Evolutionary conservation across 139 green algal species (phyloP).

Genomic region (Raphidocelis subcapitata): DNA sequence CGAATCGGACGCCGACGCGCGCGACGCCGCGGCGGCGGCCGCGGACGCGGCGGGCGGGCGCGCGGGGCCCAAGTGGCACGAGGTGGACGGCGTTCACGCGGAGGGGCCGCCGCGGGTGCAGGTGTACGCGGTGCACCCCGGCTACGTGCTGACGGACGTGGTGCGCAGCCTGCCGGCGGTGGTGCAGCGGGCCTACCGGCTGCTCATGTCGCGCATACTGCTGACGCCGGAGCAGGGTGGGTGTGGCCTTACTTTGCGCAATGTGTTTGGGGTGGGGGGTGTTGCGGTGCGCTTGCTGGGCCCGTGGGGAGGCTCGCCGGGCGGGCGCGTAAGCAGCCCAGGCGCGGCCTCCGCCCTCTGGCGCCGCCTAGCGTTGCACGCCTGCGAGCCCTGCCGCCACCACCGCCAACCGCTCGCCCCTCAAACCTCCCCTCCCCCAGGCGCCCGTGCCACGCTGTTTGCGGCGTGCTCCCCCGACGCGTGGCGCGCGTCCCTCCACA

Average conservation of each 20-base stretch:
- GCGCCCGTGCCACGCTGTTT: slow-evolving; percentile 49
- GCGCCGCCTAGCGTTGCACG: slow-evolving; percentile 1
- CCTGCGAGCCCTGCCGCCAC: no score
- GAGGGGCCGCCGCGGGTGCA: slow-evolving; percentile 2
- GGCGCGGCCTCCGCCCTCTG: not conserved
- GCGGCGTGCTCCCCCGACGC: slow-evolving; percentile 43
- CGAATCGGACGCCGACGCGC: not conserved
- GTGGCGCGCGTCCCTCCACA: slow-evolving; percentile 13
- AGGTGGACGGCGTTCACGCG: slow-evolving; percentile 54
- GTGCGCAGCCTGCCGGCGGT: slow-evolving; percentile 62
- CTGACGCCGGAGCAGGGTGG: slow-evolving; percentile 70
- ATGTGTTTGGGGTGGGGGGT: not conserved
- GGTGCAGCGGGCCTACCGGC: slow-evolving; percentile 55
- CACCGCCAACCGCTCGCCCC: not conserved
- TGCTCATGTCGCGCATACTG: slow-evolving; percentile 62
- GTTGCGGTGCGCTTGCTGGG: not conserved
- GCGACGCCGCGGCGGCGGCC: not conserved
- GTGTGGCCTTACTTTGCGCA: not conserved
- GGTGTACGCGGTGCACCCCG: slow-evolving; percentile 71
- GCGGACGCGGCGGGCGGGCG: not conserved
- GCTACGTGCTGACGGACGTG: slow-evolving; percentile 80
- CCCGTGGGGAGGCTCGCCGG: not conserved
- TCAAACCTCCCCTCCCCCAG: slow-evolving; percentile 14
- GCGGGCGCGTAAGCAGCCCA: not conserved
- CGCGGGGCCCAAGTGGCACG: not conserved